Percentiles rank a stretch among this genome's conserved stretches.
These are phyloP conservation scores for Phytophthora litchii DNA, from an alignment of 352 stramenopile genomes.

Conservation along the genomic window DNA sequence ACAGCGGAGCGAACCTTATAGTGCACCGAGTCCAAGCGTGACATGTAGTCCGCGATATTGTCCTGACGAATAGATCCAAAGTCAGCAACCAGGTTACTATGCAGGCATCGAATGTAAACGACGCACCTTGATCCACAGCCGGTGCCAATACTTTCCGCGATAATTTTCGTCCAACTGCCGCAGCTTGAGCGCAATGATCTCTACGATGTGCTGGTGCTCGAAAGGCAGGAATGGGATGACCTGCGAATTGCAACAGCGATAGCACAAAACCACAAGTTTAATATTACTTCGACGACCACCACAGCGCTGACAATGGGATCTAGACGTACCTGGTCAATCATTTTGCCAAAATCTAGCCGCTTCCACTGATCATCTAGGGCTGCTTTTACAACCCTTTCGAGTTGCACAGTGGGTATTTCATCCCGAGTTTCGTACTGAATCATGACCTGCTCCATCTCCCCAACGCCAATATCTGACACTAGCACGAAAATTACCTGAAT, in stretches of 20 bases:
- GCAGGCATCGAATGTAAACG: background rate
- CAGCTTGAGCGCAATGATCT: conserved; percentile 87
- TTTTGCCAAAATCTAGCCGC: conserved; percentile 89
- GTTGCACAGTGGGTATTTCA: conserved; percentile 59
- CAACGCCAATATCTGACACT: conserved; percentile 88
- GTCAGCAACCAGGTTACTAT: background rate
- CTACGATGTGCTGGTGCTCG: conserved; percentile 77
- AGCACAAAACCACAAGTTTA: background rate
- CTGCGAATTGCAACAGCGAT: conserved; percentile 28
- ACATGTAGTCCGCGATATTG: conserved; percentile 71
- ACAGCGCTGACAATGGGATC: too few relatives aligned
- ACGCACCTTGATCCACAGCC: conserved; percentile 73
- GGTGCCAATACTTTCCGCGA: conserved; percentile 75
- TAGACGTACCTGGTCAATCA: conserved; percentile 75
- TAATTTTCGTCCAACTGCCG: conserved; percentile 77
- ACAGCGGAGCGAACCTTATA: conserved; percentile 70
- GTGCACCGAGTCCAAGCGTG: conserved; percentile 69
- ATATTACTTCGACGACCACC: too few relatives aligned
- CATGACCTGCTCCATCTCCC: conserved; percentile 85
- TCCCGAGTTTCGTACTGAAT: conserved; percentile 79
- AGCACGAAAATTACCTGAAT: conserved; percentile 87
- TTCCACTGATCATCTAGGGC: conserved; percentile 87
- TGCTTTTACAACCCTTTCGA: conserved; percentile 80
- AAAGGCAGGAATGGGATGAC: conserved; percentile 91
- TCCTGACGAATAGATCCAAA: conserved; percentile 24